Percentiles rank a stretch among this genome's conserved stretches.
Evolutionary conservation across 2,329 filamentous ascomycete species (phyloP).

Genomic region (Pseudocercospora macadamiae): DNA sequence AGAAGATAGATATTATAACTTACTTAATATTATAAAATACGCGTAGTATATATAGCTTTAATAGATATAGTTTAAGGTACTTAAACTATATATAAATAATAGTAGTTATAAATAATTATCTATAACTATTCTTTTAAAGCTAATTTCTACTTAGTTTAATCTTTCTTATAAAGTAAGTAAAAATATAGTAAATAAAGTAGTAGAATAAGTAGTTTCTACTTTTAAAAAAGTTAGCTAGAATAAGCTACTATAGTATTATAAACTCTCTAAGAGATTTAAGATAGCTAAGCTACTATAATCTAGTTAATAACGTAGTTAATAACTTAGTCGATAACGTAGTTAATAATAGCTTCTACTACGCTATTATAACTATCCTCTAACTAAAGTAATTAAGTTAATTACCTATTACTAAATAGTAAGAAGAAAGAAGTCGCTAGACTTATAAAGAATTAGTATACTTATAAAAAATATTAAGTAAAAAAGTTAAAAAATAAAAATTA

Average conservation of each 20-base stretch:
- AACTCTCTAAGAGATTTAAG: too few species aligned
- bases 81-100: neutral
- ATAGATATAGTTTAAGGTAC: neutral
- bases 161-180: neutral
- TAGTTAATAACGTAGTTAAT: too few species aligned
- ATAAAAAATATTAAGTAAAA: conserved; percentile 6
- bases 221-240: too few species aligned
- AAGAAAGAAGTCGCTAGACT: neutral
- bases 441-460: neutral
- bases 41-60: neutral
- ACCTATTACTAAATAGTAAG: neutral
- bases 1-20: neutral
- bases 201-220: too few species aligned
- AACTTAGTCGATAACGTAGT: too few species aligned
- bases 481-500: conserved; percentile 10
- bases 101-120: neutral
- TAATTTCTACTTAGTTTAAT: neutral
- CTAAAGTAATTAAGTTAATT: neutral
- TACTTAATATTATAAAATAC: neutral
- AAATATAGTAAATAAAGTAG: too few species aligned
- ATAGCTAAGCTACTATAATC: neutral
- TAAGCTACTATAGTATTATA: too few species aligned
- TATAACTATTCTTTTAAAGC: neutral
- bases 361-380: neutral
- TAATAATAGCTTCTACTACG: neutral